Base-by-base conservation (phyloP, 1,284 basidiomycete species). In the Cutaneotrichosporon cutaneum region DNA sequence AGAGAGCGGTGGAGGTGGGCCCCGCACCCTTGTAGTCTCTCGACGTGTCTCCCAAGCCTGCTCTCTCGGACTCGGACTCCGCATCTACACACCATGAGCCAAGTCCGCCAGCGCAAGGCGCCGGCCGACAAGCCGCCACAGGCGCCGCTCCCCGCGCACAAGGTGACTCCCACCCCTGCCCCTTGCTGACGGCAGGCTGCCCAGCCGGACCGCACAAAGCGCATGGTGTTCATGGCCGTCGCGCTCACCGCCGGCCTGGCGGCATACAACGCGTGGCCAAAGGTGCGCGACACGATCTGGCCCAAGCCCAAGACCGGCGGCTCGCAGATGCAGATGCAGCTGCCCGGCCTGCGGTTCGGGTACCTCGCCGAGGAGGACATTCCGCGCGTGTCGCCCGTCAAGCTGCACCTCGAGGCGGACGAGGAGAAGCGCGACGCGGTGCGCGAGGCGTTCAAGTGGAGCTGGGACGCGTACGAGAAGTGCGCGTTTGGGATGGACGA, bases 401-500 rank as follows among this genome's bases (percentile, higher is more conserved):
- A 57, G 4, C 47, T 57, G 11, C 60, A 69, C 47, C 69, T 77
- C 18, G 56, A 58, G 10, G 86, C 87, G 1, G 90, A 93, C 72
- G 73, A 82, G 2, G 69, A 78, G 52, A 88, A 85, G 76, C 83
- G 86, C 52, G 84, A 87, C 51, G 90, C 88, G 0, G 81, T 93
- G 4, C 85, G 89, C 22, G 82, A 83, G 26, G 90, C 91, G 0
- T 92, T 93, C 82, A 86, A 85, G 89, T 85, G 90, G 77, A 89
- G 88, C 55, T 92, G 89, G 90, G 77, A 79, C 61, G 87, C 89
- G 26, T 92, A 92, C 75, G 91, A 92, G 80, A 82, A 85, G 57
- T 87, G 94, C 76, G 92, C 92, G 0, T 92, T 90, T 86, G 92
- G 93, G 1, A 83, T 82, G 60, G 93, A 95, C 77, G 90, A 78